phyloP scores from a whole-genome alignment of 2,329 filamentous ascomycete species.

The Alternaria consortialis region DNA sequence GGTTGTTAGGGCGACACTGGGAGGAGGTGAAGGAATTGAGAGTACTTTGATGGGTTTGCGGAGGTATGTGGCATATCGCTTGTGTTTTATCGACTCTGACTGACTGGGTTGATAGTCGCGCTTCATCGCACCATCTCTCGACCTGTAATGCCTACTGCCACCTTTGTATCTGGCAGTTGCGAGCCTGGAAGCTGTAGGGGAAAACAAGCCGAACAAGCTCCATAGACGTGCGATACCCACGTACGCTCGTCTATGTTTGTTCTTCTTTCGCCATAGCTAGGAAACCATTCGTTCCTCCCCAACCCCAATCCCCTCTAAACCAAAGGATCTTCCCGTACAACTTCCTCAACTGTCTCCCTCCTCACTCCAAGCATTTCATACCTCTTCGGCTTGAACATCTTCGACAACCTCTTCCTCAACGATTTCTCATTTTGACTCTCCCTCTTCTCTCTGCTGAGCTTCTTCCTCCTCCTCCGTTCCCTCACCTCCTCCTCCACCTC shows the following conservation, averaged over 20 bases:
- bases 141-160: not conserved
- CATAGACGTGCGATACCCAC: no score
- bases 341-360: not conserved
- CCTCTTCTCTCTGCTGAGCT: not conserved
- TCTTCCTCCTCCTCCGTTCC: not conserved
- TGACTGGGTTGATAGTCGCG: not conserved
- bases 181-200: not conserved
- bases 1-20: no score
- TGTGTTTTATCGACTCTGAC: not conserved
- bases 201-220: not conserved
- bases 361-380: not conserved
- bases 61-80: not conserved
- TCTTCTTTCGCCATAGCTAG: not conserved
- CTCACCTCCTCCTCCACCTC: not conserved
- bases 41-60: not conserved
- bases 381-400: not conserved
- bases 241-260: not conserved
- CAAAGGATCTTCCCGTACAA: not conserved
- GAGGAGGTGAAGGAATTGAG: not conserved
- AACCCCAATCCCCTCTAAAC: not conserved
- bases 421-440: not conserved
- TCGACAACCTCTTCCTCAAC: not conserved
- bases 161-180: not conserved
- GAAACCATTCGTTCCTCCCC: not conserved
- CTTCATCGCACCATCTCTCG: not conserved